Base-by-base conservation (phyloP, 164 flowering plant genomes). In the Stephania japonica region DNA sequence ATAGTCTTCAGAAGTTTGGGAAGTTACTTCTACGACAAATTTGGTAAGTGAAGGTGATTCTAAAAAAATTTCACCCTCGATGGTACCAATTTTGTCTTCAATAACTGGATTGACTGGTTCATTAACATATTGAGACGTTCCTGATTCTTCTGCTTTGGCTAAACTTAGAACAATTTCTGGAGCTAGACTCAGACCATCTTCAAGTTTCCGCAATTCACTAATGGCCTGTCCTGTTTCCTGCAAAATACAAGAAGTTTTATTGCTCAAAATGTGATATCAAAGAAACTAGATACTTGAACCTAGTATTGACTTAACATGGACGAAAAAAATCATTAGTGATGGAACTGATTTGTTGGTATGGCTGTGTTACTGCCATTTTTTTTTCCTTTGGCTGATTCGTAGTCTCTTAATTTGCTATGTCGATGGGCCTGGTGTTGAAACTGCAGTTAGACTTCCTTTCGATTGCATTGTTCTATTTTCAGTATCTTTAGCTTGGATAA, bases 61-160 rank as follows among this genome's bases (percentile, higher is more conserved):
- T 26, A 76, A 79, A 79, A 82, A 79, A 73, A 47, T 75, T 65
- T 67, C 83, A 75, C 86, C 82, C 72, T 82, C 80, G 3, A 69
- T 41, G 73, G 67, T 69, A 77, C 62, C 81, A 64, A 41, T 61
- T 49, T 75, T 74, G 73, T 61, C 74, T 76, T 67, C 70, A 43
- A 19, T n/a, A 63, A 65, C 63, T 13, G 75, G 76, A 42, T 44
- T 65, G 27, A 42, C 65, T 27, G 5, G 24, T 64, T 68, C 66
- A 42, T 16, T 75, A 72, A 16, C 38, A 19, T 68, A 21, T 42
- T 67, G 43, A 42, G 25, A 74, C 74, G 21, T 70, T 70, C 68
- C 72, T 56, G n/a, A 65, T 25, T 75, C 61, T 72, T 75, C 79
- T 53, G 47, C 27, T 72, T 61, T 50, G 42, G 24, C 65, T 27